Base-by-base conservation (phyloP, 2,329 filamentous ascomycete species). In the Penicillium sp. region DNA sequence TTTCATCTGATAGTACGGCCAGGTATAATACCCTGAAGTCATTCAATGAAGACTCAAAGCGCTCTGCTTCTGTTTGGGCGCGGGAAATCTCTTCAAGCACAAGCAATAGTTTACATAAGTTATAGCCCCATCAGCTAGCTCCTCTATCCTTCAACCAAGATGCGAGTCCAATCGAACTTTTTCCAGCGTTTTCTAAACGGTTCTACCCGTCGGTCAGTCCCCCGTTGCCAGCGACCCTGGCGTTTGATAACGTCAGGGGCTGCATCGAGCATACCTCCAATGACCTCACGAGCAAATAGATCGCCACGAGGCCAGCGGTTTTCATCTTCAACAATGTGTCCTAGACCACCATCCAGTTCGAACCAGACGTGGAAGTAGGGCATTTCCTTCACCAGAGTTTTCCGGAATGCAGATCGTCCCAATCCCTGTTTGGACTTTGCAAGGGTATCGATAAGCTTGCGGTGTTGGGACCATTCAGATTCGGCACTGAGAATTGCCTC, bases 331-430 rank as follows among this genome's bases (percentile, higher is more conserved):
- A 99, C 90, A 9, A 99, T 81, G 73, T 99, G 95, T 0, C 92
- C 95, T 63, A 99, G 77, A 0, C 95, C 95, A 2, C 95, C 95
- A 70, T 99, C 93, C 1, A 99, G 79, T 52, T 87, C 85, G 72
- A 98, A 98, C 93, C 93, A 99, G 21, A 88, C 93, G 73, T 99
- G 95, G 69, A 99, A 99, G 74, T 99, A 99, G 0, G 96, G 93
- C 90, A 96, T 93, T 79, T 99, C 93, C 77, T 96, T 96, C 13
- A 91, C 91, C 59, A 99, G 81, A 21, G 85, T 89, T 55, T 87
- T 83, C 1, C 93, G 84, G 73, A 99, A 99, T 1, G 95, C 93
- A 53, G 84, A 75, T 69, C 90, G 90, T 0, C 93, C 95, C 60
- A 92, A 74, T 0, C 90, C 91, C 60, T 82, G 72, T 59, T 77